Evolutionary conservation across 2,329 filamentous ascomycete species (phyloP).

Genomic region (Pseudocercospora crystallina): DNA sequence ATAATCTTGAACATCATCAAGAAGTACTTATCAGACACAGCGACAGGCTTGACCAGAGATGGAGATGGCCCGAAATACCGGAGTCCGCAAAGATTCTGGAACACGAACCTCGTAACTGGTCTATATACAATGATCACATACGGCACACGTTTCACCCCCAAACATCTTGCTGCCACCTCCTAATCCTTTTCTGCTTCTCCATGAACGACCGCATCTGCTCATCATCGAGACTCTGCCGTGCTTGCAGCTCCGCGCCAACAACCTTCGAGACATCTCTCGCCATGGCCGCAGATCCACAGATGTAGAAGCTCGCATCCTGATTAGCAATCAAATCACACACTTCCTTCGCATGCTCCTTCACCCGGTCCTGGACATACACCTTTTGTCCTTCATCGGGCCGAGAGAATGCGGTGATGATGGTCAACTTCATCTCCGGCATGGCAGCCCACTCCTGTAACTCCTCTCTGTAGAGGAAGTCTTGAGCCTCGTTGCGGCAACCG

Average conservation of each 20-base stretch:
- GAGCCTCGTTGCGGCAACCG: constrained; percentile 14
- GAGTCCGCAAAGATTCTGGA: no score
- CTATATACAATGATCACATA: no score
- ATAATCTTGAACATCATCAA: background rate
- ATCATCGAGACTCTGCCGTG: constrained; percentile 16
- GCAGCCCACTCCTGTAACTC: constrained; percentile 19
- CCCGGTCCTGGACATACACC: constrained; percentile 41
- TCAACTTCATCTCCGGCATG: constrained; percentile 27
- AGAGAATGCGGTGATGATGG: constrained; percentile 38
- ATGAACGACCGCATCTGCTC: constrained; percentile 20
- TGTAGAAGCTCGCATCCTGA: constrained; percentile 41
- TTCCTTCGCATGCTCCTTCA: constrained; percentile 34
- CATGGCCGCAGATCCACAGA: constrained; percentile 45
- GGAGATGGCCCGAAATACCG: no score
- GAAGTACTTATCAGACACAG: background rate
- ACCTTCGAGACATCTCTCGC: constrained; percentile 45
- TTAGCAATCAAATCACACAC: constrained; percentile 34
- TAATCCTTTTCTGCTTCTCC: constrained; percentile 26
- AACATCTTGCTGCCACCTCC: constrained; percentile 29
- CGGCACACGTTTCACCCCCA: constrained; percentile 17
- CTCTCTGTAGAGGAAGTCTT: constrained; percentile 36
- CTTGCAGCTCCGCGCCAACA: constrained; percentile 13
- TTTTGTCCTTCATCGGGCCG: constrained; percentile 24
- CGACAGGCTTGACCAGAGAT: constrained; percentile 3
- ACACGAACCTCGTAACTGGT: no score